Evolutionary conservation across 2,329 filamentous ascomycete genomes (phyloP).

Genomic region (Cladosporium sp.): DNA sequence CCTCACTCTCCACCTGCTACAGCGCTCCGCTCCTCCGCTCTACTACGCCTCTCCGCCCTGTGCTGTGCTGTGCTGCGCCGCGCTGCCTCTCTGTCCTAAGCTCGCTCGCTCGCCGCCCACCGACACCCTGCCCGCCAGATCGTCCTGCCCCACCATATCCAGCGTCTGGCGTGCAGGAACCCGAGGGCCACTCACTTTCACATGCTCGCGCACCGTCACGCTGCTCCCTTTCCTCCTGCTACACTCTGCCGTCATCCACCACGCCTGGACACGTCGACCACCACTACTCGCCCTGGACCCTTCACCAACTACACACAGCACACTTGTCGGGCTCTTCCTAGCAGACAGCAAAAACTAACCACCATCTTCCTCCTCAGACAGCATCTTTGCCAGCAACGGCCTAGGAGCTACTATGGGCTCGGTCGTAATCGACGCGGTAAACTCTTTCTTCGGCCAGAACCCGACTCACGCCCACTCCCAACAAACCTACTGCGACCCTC

Average conservation of each 20-base stretch:
- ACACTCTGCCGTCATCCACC: background rate
- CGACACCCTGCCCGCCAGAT: background rate
- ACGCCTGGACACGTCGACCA: background rate
- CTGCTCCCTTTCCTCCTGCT: background rate
- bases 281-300: background rate
- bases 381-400: constrained; percentile 23
- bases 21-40: constrained; percentile 1
- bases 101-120: background rate
- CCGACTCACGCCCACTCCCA: constrained; percentile 27
- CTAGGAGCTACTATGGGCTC: constrained; percentile 60
- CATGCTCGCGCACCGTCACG: constrained; percentile 8
- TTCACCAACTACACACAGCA: background rate
- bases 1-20: background rate
- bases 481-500: constrained; percentile 30
- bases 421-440: constrained; percentile 69
- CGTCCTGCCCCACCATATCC: constrained; percentile 6
- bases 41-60: background rate
- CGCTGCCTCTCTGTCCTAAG: constrained; percentile 13
- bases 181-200: constrained; percentile 19
- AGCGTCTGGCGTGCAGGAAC: constrained; percentile 3
- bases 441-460: constrained; percentile 57
- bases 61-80: background rate
- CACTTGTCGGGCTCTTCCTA: background rate
- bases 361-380: constrained; percentile 23
- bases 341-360: constrained; percentile 23